Conservation (phyloP, 805 yeast genomes). For the Torulaspora indica region DNA sequence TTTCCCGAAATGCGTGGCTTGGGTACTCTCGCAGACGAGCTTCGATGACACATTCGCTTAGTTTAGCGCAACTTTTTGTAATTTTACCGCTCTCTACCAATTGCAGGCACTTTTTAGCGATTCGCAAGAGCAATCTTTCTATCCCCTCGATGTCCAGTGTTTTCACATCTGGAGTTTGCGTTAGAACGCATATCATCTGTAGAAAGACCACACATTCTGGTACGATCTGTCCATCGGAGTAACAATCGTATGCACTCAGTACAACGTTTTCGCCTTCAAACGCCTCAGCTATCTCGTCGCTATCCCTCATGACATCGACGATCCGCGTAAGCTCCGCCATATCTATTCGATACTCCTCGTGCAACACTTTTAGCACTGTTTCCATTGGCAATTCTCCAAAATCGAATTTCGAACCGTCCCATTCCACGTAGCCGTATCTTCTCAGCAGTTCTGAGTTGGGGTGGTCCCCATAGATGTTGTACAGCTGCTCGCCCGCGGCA, state of each 20-base stretch:
- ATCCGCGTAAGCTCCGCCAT: constrained; percentile 37
- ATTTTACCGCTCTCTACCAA: constrained; percentile 48
- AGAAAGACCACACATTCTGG: constrained; percentile 55
- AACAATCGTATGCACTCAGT: constrained; percentile 60
- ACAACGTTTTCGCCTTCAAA: constrained; percentile 39
- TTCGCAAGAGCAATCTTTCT: constrained; percentile 42
- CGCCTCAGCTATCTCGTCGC: constrained; percentile 36
- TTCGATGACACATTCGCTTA: constrained; percentile 30
- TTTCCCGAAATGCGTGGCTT: constrained; percentile 29
- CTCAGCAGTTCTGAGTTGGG: constrained; percentile 89
- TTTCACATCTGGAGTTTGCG: constrained; percentile 27
- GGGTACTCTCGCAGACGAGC: constrained; percentile 48
- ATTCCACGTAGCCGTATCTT: constrained; percentile 87
- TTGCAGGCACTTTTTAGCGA: constrained; percentile 57
- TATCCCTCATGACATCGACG: constrained; percentile 31
- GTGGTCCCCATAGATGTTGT: constrained; percentile 83
- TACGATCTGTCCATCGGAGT: constrained; percentile 49
- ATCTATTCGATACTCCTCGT: constrained; percentile 22
- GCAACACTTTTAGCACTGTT: constrained; percentile 34
- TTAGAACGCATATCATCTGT: constrained; percentile 44
- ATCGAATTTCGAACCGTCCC: constrained; percentile 65
- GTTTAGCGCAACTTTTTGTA: constrained; percentile 37
- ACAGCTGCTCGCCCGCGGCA: constrained; percentile 64
- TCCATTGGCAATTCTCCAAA: constrained; percentile 67
- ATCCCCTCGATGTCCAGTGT: constrained; percentile 21